These are phyloP conservation scores for Pseudopithomyces chartarum DNA, from an alignment of 2,329 filamentous ascomycete species.

Conservation along the genomic window DNA sequence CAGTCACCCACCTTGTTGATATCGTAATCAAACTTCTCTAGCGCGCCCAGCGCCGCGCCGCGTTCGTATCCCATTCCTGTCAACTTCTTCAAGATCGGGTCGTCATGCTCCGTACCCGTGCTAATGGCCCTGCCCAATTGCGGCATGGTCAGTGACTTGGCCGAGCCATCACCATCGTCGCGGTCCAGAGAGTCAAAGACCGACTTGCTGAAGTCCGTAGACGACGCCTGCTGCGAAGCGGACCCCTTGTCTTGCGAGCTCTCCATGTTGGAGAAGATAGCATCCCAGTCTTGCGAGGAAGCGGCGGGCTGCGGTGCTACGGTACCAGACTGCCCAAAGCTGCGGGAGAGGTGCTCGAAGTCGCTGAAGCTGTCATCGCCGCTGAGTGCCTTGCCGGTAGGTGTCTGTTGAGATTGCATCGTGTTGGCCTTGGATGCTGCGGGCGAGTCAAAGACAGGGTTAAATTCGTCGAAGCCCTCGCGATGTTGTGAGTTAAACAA, in stretches of 20 bases:
- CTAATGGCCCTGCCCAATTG: slow-evolving; percentile 71
- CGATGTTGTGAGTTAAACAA: slow-evolving; percentile 68
- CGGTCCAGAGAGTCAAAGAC: slow-evolving; percentile 43
- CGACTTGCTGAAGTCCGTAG: slow-evolving; percentile 41
- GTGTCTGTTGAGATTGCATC: slow-evolving; percentile 50
- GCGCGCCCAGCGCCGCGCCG: slow-evolving; percentile 72
- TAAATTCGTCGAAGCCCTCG: slow-evolving; percentile 77
- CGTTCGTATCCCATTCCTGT: slow-evolving; percentile 88
- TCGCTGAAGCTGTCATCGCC: slow-evolving; percentile 55
- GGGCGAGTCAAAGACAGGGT: slow-evolving; percentile 77
- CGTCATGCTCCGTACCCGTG: slow-evolving; percentile 79
- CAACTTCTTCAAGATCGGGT: slow-evolving; percentile 86
- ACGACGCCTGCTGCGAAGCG: slow-evolving; percentile 33
- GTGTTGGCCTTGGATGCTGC: slow-evolving; percentile 55
- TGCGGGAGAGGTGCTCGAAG: slow-evolving; percentile 52
- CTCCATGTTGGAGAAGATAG: slow-evolving; percentile 84
- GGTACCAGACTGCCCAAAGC: slow-evolving; percentile 41
- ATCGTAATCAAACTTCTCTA: slow-evolving; percentile 97
- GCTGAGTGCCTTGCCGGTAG: slow-evolving; percentile 42
- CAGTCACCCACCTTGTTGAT: slow-evolving; percentile 77
- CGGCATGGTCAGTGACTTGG: slow-evolving; percentile 43
- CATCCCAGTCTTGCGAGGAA: slow-evolving; percentile 83
- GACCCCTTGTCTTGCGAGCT: slow-evolving; percentile 46
- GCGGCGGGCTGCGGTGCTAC: slow-evolving; percentile 48
- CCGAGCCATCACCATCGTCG: slow-evolving; percentile 35